Evolutionary conservation across 331 rosid genomes (phyloP).

Genomic region (Spiraea crenata): DNA sequence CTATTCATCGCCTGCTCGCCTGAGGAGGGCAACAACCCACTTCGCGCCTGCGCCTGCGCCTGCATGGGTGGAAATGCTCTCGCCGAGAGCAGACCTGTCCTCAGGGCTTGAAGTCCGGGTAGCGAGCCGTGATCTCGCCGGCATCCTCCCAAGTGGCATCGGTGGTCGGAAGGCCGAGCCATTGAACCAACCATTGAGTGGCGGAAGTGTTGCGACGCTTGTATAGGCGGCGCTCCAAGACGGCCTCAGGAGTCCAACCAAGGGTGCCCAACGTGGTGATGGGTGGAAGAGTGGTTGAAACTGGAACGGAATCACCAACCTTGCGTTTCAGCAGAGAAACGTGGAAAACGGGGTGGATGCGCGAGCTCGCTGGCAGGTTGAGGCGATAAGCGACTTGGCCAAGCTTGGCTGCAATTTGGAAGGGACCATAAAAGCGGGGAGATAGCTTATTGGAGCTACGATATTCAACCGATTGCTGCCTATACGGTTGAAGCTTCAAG

Average conservation of each 20-base stretch:
- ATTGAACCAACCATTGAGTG: not conserved
- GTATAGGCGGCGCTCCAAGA: not conserved
- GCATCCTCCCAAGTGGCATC: not conserved
- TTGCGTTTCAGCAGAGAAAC: not conserved
- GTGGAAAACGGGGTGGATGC: not conserved
- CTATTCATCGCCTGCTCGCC: too few species aligned
- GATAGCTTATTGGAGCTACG: not conserved
- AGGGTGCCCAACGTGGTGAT: not conserved
- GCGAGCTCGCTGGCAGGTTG: rapidly evolving
- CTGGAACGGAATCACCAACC: not conserved
- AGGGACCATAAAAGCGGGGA: not conserved
- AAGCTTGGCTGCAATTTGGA: not conserved
- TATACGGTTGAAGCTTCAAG: not conserved
- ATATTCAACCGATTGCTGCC: not conserved
- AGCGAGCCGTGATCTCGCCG: not conserved
- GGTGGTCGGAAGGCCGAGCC: not conserved
- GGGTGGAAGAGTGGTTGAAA: not conserved
- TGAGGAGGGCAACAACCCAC: too few species aligned
- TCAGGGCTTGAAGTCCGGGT: not conserved
- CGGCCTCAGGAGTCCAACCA: not conserved
- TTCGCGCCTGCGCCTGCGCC: too few species aligned
- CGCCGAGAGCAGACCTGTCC: not conserved
- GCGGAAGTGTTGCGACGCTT: not conserved
- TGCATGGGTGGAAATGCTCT: too few species aligned
- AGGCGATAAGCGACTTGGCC: not conserved